Evolutionary conservation across 805 yeast species (phyloP).

Genomic region (Suhomyces sp.): DNA sequence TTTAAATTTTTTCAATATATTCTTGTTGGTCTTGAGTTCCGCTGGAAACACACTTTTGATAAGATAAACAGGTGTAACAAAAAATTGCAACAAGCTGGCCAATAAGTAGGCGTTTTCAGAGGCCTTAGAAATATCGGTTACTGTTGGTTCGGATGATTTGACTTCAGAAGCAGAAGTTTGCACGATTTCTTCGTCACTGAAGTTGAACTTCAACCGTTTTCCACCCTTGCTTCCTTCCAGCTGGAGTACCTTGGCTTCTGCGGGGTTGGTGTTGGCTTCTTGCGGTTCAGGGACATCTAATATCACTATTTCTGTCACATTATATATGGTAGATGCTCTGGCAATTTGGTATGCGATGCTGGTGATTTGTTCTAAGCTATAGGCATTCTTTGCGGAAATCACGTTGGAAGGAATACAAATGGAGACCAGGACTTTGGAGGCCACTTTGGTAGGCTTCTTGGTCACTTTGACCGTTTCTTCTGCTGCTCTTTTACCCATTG

Average conservation of each 20-base stretch:
- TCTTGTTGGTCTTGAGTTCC: slow-evolving; percentile 26
- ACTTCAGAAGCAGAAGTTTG: slow-evolving; percentile 13
- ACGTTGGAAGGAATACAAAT: slow-evolving; percentile 74
- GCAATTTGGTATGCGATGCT: slow-evolving; percentile 76
- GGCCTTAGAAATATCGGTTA: slow-evolving; percentile 12
- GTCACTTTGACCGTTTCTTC: slow-evolving; percentile 18
- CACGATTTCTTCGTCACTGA: slow-evolving; percentile 29
- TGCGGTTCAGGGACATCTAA: slow-evolving; percentile 49
- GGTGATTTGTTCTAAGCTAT: slow-evolving; percentile 71
- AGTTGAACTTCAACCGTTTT: slow-evolving; percentile 32
- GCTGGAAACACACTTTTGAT: slow-evolving; percentile 57
- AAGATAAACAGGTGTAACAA: slow-evolving; percentile 82
- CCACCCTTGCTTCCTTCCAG: slow-evolving; percentile 25
- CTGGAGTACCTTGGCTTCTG: slow-evolving; percentile 20
- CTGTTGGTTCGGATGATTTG: slow-evolving; percentile 11
- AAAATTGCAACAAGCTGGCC: slow-evolving; percentile 72
- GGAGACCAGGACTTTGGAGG: slow-evolving; percentile 41
- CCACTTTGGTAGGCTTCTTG: slow-evolving; percentile 30
- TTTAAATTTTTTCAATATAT: slow-evolving; percentile 46
- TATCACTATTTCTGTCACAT: slow-evolving; percentile 72
- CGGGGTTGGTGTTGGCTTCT: slow-evolving; percentile 16
- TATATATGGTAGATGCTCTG: slow-evolving; percentile 64
- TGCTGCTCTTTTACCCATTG: slow-evolving; percentile 26
- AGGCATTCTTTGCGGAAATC: slow-evolving; percentile 54
- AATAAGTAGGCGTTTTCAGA: slow-evolving; percentile 49